A percentile compares a stretch with the other conserved stretches of the same genome.
Conservation (phyloP, 2,329 filamentous ascomycete species). For the Colletotrichum nymphaeae region DNA sequence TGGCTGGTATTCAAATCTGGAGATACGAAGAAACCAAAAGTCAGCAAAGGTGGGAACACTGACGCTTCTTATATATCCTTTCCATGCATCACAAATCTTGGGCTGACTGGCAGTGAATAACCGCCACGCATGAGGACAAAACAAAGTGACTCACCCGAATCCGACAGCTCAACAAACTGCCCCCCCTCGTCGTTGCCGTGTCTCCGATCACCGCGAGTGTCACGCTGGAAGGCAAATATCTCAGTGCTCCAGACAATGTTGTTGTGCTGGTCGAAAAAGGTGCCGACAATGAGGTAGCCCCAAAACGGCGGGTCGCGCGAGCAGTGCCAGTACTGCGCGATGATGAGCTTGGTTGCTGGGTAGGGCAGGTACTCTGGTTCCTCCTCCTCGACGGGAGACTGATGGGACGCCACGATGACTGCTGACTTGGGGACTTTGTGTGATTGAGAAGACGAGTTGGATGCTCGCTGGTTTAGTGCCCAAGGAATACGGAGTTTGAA, state of each 20-base stretch:
- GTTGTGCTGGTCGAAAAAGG: constrained; percentile 57
- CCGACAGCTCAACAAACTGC: background rate
- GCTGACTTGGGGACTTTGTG: background rate
- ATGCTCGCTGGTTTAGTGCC: background rate
- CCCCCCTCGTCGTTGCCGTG: background rate
- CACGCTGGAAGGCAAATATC: constrained; percentile 45
- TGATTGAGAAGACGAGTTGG: background rate
- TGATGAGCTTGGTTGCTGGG: constrained; percentile 57
- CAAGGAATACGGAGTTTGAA: background rate
- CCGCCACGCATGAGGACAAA: background rate
- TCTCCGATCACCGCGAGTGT: background rate
- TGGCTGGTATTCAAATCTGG: background rate
- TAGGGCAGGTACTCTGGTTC: constrained; percentile 48
- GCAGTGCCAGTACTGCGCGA: constrained; percentile 54
- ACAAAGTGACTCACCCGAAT: constrained; percentile 29
- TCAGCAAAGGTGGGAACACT: background rate
- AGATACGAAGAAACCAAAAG: background rate
- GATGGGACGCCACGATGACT: constrained; percentile 22
- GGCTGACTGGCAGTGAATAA: constrained; percentile 12
- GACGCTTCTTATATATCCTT: background rate
- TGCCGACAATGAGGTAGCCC: constrained; percentile 59
- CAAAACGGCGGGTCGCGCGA: constrained; percentile 49
- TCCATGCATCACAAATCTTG: accelerated
- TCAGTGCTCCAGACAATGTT: constrained; percentile 59
- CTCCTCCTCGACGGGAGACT: background rate